Percentiles rank a stretch among this genome's conserved stretches.
Evolutionary conservation across 768 basidiomycete genomes (phyloP).

Genomic region (Amanita pallidorosea): DNA sequence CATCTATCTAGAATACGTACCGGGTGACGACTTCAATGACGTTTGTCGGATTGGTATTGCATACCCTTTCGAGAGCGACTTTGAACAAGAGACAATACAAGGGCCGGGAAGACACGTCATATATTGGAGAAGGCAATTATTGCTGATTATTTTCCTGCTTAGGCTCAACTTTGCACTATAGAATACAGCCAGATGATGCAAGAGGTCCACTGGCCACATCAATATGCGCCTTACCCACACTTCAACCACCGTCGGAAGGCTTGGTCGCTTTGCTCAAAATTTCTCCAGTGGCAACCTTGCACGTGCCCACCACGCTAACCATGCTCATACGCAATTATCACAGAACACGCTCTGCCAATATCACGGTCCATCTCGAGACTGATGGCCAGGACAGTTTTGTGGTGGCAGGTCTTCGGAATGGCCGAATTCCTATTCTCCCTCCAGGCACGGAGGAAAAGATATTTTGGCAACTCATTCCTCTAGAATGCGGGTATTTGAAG

Average conservation of each 20-base stretch:
- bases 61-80: conserved; percentile 23
- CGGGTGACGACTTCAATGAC: conserved; percentile 56
- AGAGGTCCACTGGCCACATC: conserved; percentile 37
- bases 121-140: conserved; percentile 50
- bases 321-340: conserved; percentile 59
- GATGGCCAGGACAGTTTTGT: conserved; percentile 66
- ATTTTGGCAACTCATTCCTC: conserved; percentile 58
- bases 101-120: conserved; percentile 53
- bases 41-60: conserved; percentile 41
- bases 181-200: conserved; percentile 34
- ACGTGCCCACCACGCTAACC: conserved; percentile 44
- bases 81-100: conserved; percentile 21
- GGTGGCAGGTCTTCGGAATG: conserved; percentile 62
- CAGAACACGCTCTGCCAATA: conserved; percentile 50
- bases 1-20: conserved; percentile 37
- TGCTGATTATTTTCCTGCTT: conserved; percentile 1
- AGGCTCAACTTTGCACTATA: conserved; percentile 14
- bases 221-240: conserved; percentile 44
- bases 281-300: conserved; percentile 54
- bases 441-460: conserved; percentile 61
- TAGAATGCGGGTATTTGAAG: conserved; percentile 61
- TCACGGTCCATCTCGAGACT: conserved; percentile 65
- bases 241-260: conserved; percentile 49
- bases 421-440: conserved; percentile 59
- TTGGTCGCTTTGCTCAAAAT: conserved; percentile 57